These are phyloP conservation scores for Amanita pseudoporphyria DNA, from an alignment of 768 basidiomycete genomes.

Conservation along the genomic window DNA sequence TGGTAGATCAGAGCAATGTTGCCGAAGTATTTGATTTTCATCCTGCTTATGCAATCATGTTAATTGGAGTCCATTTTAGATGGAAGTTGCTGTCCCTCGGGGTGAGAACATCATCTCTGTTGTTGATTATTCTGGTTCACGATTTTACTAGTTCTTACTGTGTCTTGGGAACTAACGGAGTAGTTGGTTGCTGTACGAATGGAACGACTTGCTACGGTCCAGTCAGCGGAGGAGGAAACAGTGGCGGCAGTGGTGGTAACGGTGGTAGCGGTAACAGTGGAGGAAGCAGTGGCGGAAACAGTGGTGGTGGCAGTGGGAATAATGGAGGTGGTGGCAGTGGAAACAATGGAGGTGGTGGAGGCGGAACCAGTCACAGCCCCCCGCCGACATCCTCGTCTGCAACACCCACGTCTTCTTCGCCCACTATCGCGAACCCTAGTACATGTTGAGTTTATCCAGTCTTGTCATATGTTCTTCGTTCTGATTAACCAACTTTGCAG, in stretches of 20 bases:
- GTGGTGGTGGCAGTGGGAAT: too few relatives aligned
- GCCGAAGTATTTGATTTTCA: background rate
- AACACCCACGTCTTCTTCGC: background rate
- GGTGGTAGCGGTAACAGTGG: background rate
- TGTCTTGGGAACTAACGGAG: background rate
- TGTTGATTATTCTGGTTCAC: too few relatives aligned
- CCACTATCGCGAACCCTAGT: background rate
- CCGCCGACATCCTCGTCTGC: background rate
- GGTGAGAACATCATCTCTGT: background rate
- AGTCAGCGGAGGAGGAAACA: background rate
- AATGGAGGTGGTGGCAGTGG: background rate
- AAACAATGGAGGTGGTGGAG: background rate
- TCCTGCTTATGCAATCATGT: background rate
- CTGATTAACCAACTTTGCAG: background rate
- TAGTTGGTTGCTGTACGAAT: background rate
- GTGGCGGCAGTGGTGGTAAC: background rate
- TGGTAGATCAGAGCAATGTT: background rate
- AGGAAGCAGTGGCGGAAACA: background rate
- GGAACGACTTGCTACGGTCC: constrained; percentile 1
- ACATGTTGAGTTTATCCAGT: too few relatives aligned
- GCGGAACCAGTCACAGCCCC: too few relatives aligned
- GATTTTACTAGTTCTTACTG: background rate
- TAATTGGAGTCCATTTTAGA: background rate
- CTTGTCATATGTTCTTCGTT: background rate
- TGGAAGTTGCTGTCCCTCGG: constrained; percentile 1